Percentiles rank a stretch among this genome's conserved stretches.
phyloP scores from a whole-genome alignment of 2,329 filamentous ascomycete genomes.

The Fusarium haematococcum region DNA sequence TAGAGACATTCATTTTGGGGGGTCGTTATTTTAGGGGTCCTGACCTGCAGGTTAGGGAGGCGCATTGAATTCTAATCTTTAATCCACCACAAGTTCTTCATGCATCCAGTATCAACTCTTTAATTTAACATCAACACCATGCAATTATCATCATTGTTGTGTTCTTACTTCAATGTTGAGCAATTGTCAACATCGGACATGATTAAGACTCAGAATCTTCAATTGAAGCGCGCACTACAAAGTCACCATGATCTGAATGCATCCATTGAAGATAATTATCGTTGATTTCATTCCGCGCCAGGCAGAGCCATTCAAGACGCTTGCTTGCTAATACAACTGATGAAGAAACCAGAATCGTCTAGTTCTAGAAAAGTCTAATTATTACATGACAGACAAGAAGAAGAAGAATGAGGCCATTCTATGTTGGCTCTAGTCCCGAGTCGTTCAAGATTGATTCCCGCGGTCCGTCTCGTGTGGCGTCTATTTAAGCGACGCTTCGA shows the following conservation, averaged over 20 bases:
- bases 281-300: constrained; percentile 4
- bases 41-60: background rate
- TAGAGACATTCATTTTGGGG: constrained; percentile 7
- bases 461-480: constrained; percentile 16
- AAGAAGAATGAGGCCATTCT: background rate
- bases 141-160: background rate
- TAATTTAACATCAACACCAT: background rate
- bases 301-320: constrained; percentile 5
- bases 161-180: too few relatives aligned
- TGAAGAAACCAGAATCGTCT: background rate
- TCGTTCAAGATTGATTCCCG: background rate
- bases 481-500: constrained; percentile 9
- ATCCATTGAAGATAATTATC: constrained; percentile 1
- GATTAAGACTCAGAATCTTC: background rate
- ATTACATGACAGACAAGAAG: constrained; percentile 10
- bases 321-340: background rate
- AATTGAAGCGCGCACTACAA: background rate
- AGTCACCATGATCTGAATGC: background rate
- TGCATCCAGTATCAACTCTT: background rate
- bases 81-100: background rate
- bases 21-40: background rate
- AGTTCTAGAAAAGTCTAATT: constrained; percentile 25
- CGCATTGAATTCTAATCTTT: background rate
- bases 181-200: background rate
- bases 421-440: constrained; percentile 2